Conservation (phyloP, 2,329 filamentous ascomycete species). For the Sarocladium kiliense region DNA sequence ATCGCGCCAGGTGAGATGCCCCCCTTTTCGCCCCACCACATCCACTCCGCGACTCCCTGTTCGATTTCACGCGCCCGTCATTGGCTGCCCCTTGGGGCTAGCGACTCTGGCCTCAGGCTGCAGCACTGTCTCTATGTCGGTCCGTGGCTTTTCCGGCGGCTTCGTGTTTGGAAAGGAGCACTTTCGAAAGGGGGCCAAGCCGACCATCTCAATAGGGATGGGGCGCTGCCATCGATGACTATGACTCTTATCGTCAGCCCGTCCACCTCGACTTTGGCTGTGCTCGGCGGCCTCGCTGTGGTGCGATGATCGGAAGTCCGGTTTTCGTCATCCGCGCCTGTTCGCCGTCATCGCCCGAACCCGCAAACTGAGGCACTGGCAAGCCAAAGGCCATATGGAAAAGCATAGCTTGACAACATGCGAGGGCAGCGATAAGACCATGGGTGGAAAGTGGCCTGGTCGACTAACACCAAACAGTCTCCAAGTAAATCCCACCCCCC, state of each 20-base stretch:
- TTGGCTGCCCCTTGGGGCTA: not conserved
- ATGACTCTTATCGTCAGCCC: slow-evolving; percentile 7
- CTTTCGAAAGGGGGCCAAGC: not conserved
- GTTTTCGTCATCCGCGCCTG: not conserved
- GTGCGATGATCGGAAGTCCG: slow-evolving; percentile 1
- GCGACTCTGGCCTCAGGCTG: slow-evolving; percentile 3
- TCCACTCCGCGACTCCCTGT: slow-evolving; percentile 1
- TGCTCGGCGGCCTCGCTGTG: not conserved
- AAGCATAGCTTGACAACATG: no score
- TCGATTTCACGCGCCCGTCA: not conserved
- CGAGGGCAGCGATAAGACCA: not conserved
- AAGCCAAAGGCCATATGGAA: no score
- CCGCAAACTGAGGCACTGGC: no score
- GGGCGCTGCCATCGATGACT: slow-evolving; percentile 2
- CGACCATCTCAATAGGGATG: not conserved
- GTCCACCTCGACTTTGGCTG: not conserved
- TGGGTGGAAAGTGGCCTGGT: not conserved
- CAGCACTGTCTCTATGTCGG: not conserved
- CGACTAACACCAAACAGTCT: not conserved
- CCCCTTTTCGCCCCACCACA: not conserved
- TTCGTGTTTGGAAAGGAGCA: not conserved
- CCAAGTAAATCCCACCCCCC: not conserved
- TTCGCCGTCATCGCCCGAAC: not conserved
- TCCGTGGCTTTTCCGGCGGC: not conserved
- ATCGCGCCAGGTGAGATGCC: not conserved